Percentiles rank a stretch among this genome's conserved stretches.
Conservation (phyloP, 2,329 filamentous ascomycete genomes). For the Xylaria sp. region DNA sequence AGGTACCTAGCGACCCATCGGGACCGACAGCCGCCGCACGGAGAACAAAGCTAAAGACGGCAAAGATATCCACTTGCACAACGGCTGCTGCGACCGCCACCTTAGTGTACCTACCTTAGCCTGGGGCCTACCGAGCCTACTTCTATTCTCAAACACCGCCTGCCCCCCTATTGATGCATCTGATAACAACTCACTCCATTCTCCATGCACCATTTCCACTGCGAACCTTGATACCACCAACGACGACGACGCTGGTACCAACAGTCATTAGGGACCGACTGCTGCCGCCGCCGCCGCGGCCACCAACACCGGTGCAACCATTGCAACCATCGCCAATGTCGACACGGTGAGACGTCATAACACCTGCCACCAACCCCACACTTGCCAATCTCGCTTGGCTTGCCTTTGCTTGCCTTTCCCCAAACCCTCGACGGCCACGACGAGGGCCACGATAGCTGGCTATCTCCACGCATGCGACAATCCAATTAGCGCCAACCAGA, state of each 20-base stretch:
- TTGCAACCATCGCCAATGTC: constrained; percentile 15
- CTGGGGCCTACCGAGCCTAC: too few species aligned
- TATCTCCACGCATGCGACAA: constrained; percentile 27
- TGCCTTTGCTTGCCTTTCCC: constrained; percentile 29
- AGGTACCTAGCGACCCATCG: constrained; percentile 17
- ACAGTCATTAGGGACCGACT: background rate
- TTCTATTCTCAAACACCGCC: constrained; percentile 11
- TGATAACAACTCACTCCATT: constrained; percentile 15
- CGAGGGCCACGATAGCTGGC: constrained; percentile 28
- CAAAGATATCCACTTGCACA: constrained; percentile 31
- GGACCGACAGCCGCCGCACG: constrained; percentile 16
- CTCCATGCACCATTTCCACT: constrained; percentile 7
- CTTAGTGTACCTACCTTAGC: too few species aligned
- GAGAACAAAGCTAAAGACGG: constrained; percentile 30
- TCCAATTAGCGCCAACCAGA: constrained; percentile 23
- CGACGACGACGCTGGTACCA: constrained; percentile 12
- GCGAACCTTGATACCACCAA: background rate
- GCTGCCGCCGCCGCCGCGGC: constrained; percentile 1
- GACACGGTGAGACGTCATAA: constrained; percentile 17
- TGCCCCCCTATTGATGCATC: constrained; percentile 26
- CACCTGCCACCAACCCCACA: constrained; percentile 9
- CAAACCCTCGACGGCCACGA: constrained; percentile 34
- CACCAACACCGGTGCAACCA: constrained; percentile 19
- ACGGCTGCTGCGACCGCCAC: constrained; percentile 14
- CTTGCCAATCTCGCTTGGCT: constrained; percentile 10